Base-by-base conservation (phyloP, 1,284 basidiomycete genomes). In the Athelia sp. region DNA sequence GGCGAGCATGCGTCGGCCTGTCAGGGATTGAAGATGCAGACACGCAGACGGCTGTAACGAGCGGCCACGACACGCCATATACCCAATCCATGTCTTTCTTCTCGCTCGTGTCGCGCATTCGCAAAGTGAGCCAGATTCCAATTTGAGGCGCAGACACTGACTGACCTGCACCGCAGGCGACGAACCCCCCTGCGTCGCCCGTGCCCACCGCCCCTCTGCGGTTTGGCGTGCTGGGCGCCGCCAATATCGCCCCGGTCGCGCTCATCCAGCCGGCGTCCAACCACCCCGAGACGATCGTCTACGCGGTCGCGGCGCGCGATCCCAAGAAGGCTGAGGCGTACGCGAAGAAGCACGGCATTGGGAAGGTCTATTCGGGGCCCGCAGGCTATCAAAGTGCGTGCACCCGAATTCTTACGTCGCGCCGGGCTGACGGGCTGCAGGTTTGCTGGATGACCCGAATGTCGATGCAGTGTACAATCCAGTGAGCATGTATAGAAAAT, bases 381-480 rank as follows among this genome's bases (percentile, higher is more conserved):
- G 63, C 63, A 46, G 70, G 74, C 0, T 87, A 87, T 61, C 75
- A 83, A 62, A 71, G 81, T 78, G 45, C 13, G 61, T 56, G 6
- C 9, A 55, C 4, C 23, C 11, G 14, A 10, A 22, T 26, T 21
- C 36, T 17, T 9, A 40, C 19, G n/a, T 4, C 6, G 8, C 43
- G 23, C 4, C 23, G 15, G 49, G 43, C 43, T 44, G 18, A 23
- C 43, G 22, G 10, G 19, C 17, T 22, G 31, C 59, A 81, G 82
- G 78, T 23, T 62, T 87, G n/a, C 53, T 88, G 26, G 71, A 83
- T 48, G 81, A 86, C 52, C 74, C 72, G 0, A 74, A 79, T 14
- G 70, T 88, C 34, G 77, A 87, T 52, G 77, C 67, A 0, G 63
- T 87, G 3, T 87, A 88, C 58, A 85, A 82, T 52, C 76, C 83